These are phyloP conservation scores for Hyaloscypha variabilis DNA, from an alignment of 495 filamentous ascomycete genomes.

Conservation along the genomic window DNA sequence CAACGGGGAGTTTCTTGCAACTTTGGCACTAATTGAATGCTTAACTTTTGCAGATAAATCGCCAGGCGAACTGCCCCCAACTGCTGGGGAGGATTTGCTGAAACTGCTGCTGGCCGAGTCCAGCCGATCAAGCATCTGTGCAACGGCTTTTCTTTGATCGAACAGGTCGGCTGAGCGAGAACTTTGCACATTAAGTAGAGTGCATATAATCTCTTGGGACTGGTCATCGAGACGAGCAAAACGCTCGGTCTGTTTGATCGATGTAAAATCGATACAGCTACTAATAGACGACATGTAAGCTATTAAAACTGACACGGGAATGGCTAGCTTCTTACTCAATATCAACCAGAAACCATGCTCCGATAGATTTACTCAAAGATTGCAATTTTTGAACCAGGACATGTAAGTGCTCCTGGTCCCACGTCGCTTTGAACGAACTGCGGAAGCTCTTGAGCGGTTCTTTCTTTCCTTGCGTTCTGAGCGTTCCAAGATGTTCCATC, in stretches of 20 bases:
- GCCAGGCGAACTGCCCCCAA: neutral
- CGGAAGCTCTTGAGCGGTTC: constrained; percentile 1
- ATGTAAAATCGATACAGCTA: neutral
- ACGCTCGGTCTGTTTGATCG: neutral
- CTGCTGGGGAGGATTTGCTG: neutral
- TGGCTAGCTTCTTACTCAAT: neutral
- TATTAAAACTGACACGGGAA: neutral
- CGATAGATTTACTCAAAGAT: neutral
- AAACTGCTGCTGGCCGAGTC: neutral
- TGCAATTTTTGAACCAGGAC: neutral
- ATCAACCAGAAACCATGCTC: neutral
- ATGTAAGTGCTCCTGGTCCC: neutral
- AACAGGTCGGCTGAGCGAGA: neutral
- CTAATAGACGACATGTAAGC: neutral
- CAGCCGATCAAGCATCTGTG: neutral
- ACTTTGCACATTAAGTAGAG: neutral
- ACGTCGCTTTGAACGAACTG: neutral
- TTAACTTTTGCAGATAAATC: neutral
- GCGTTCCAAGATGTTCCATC: constrained; percentile 1
- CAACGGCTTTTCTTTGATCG: neutral
- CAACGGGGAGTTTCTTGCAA: neutral
- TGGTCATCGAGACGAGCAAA: neutral
- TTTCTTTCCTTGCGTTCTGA: constrained; percentile 10
- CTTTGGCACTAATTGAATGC: constrained; percentile 22
- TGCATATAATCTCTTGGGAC: neutral